Base-by-base conservation (phyloP, 1,284 basidiomycete genomes). In the Pseudozyma sp. region DNA sequence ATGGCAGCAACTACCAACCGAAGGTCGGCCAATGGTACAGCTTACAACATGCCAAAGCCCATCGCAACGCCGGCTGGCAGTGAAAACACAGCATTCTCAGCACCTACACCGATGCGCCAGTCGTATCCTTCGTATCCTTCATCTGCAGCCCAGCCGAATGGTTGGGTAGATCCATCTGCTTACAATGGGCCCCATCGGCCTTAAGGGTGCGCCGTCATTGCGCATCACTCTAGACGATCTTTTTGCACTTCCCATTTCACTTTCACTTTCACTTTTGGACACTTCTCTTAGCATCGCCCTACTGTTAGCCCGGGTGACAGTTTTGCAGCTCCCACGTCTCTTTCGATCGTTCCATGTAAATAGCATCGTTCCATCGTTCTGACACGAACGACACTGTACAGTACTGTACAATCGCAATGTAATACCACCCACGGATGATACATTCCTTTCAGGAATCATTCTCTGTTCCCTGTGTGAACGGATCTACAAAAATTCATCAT, bases 1-100 rank as follows among this genome's bases (percentile, higher is more conserved):
- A 19, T n/a, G 19, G 43, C 11, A 19, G 25, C 21, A 16, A 12
- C 39, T 35, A 18, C 25, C 25, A 31, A 31, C 25, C 25, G 42
- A n/a, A 18, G 42, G 21, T 34, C 11, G n/a, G 42, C 40, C 54
- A 53, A 48, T 39, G 40, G 49, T n/a, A 40, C 59, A 10, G 68
- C 58, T 10, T 65, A 61, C 55, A 65, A 65, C 16, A 53, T 62
- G 40, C 59, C 66, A 45, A 62, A 57, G 12, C 50, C 57, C 5
- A 52, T 50, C 12, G 59, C 44, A 13, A 65, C 59, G 34, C 59
- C 70, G 8, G 52, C 53, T 42, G 43, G 61, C 11, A 60, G 53
- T 11, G 42, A 50, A 8, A 31, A 31, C 53, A 43, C 48, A 51
- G 43, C 19, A 18, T 21, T 47, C 9, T 25, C 45, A 11, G 12